These are phyloP conservation scores for Hawksworthiomyces lignivorus DNA, from an alignment of 2,329 filamentous ascomycete genomes.

Conservation along the genomic window DNA sequence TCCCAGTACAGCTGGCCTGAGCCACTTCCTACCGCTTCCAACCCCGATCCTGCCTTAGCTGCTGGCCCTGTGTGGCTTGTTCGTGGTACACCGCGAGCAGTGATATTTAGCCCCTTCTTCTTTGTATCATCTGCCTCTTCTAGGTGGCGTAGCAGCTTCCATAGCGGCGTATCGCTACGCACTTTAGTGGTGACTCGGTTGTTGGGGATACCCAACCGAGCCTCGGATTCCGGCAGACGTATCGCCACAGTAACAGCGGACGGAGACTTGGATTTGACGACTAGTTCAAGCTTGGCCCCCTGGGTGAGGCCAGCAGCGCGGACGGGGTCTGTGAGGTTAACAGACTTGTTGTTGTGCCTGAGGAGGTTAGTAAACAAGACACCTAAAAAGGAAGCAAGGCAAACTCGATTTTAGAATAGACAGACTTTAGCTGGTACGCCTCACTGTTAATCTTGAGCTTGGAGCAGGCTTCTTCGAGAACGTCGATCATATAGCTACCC, in stretches of 20 bases:
- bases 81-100: constrained; percentile 67
- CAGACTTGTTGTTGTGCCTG: constrained; percentile 73
- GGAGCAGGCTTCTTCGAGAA: constrained; percentile 78
- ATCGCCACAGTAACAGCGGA: constrained; percentile 83
- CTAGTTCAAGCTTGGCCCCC: constrained; percentile 87
- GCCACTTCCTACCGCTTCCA: constrained; percentile 38
- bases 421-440: constrained; percentile 74
- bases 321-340: constrained; percentile 80
- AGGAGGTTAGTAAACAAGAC: too few species aligned
- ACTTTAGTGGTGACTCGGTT: constrained; percentile 76
- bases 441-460: constrained; percentile 68
- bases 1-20: constrained; percentile 83
- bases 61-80: constrained; percentile 43
- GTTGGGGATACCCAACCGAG: constrained; percentile 46
- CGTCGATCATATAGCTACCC: constrained; percentile 71
- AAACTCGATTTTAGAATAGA: neutral
- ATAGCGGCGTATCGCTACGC: constrained; percentile 78
- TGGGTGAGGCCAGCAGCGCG: constrained; percentile 73
- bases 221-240: constrained; percentile 69
- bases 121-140: constrained; percentile 65
- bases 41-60: constrained; percentile 18
- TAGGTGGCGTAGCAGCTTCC: constrained; percentile 84
- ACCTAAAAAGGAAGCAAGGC: neutral
- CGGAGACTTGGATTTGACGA: constrained; percentile 77
- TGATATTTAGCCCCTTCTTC: constrained; percentile 65